Base-by-base conservation (phyloP, 495 filamentous ascomycete species). In the Penicillium antarcticum region DNA sequence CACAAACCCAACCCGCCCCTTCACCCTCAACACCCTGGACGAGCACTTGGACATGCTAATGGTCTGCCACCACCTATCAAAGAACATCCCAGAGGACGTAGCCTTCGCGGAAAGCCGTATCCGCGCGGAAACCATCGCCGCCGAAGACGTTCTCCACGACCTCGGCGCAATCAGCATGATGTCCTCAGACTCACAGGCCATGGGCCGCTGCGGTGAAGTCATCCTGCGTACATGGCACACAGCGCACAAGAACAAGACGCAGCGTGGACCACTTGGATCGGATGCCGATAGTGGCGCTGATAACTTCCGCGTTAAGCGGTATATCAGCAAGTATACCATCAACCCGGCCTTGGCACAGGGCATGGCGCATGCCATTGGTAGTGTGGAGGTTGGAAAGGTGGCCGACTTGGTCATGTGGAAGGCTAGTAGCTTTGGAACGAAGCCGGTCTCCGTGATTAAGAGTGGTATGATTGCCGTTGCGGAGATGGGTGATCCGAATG, bases 1-100 rank as follows among this genome's bases (percentile, higher is more conserved):
- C 42, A 98, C 94, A 0, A 98, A 96, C 70, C 94, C 94, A 0
- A 98, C 94, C 13, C 79, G 94, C 3, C 94, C 94, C 3, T 97
- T 86, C 73, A 98, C 94, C 9, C 68, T 74, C 35, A 98, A 98
- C 73, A 98, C 94, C 4, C 80, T 97, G 0, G 94, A 97, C 53
- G 94, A 98, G 72, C 94, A 98, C 70, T 81, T 97, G 1, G 94
- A 97, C 68, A 98, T 98, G 94, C 70, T 98, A 31, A 97, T 97
- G 94, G 89, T 95, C 21, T 98, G 94, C 80, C 94, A 98, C 63
- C 95, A 98, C 63, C 72, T 97, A 16, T 87, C 82, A 40, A 90
- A 87, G 70, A 84, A 95, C 63, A 97, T 97, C 50, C 89, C 91
- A 48, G 94, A 98, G 67, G 94, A 98, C 66, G 88, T 97, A 13